Base-by-base conservation (phyloP, 2,329 filamentous ascomycete species). In the Fusarium zealandicum region DNA sequence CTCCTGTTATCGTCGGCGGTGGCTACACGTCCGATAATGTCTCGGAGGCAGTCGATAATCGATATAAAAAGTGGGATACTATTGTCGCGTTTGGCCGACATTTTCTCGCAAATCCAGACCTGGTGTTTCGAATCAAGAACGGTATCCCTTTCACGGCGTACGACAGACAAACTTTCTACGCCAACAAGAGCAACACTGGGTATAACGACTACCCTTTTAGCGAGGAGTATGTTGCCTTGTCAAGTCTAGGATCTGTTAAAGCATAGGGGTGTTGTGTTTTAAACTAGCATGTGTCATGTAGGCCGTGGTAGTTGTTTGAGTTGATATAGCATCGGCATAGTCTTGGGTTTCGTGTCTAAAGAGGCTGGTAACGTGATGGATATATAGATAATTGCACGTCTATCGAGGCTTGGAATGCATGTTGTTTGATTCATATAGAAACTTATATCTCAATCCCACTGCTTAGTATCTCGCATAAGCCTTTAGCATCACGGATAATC, bases 131-230 rank as follows among this genome's bases (percentile, higher is more conserved):
- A n/a, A 43, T 78, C 2, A 69, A 72, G 68, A 53, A 76, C 31
- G 69, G 69, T 0, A 56, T 80, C 8, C 59, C 68, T 2, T 55
- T 80, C 11, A 67, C 65, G 6, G 64, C 69, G 7, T 79, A 79
- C 48, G 58, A 77, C 41, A 63, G 77, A 8, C 59, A 70, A 0
- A 70, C 66, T 0, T 79, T 81, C 47, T 81, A 81, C 52, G 43
- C 49, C 5, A 54, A 39, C 16, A 64, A 64, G 47, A 61, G 48
- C 7, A 54, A 61, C 11, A 32, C 54, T 6, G 68, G 69, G 1
- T 72, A 72, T 12, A 70, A 69, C 25, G 70, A 70, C 32, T 70
- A 72, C 18, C 22, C 57, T 5, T 72, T 72, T 8, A 69, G 67
- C 28, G 40, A 65, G 12, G 60, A 63, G 14, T 67, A 49, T n/a